Conservation (phyloP, 768 basidiomycete genomes). For the Agrocybe praecox region DNA sequence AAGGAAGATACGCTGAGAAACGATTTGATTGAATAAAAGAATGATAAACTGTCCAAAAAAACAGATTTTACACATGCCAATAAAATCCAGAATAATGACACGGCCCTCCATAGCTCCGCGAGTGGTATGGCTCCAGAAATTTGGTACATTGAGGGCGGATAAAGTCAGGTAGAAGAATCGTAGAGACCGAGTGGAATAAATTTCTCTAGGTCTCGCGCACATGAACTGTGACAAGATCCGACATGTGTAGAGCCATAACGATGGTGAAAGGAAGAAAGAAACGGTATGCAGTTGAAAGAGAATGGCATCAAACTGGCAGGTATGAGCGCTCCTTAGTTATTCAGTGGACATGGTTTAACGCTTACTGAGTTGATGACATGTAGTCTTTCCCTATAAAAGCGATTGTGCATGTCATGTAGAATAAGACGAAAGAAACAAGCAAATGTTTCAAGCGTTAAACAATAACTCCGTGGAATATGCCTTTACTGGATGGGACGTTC, state of each 20-base stretch:
- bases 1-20: slow-evolving; percentile 55
- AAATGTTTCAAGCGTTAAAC: neutral
- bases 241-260: slow-evolving; percentile 54
- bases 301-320: slow-evolving; percentile 62
- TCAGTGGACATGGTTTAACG: slow-evolving; percentile 7
- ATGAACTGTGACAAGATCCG: slow-evolving; percentile 65
- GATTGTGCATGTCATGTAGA: slow-evolving; percentile 59
- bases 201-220: slow-evolving; percentile 66
- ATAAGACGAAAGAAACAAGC: neutral
- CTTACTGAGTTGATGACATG: slow-evolving; percentile 71
- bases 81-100: slow-evolving; percentile 73
- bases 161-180: slow-evolving; percentile 68
- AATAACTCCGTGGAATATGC: neutral
- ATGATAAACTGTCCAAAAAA: neutral
- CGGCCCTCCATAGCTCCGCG: slow-evolving; percentile 57
- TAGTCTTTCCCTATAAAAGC: slow-evolving; percentile 66
- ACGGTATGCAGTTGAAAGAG: slow-evolving; percentile 74
- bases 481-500: neutral
- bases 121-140: slow-evolving; percentile 63
- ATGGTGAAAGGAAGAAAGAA: slow-evolving; percentile 78
- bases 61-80: slow-evolving; percentile 66
- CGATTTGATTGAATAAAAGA: neutral
- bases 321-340: slow-evolving; percentile 3
- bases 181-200: slow-evolving; percentile 65
- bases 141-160: slow-evolving; percentile 57